These are phyloP conservation scores for Pestalotiopsis sp. DNA, from an alignment of 2,329 filamentous ascomycete species.

Conservation along the genomic window DNA sequence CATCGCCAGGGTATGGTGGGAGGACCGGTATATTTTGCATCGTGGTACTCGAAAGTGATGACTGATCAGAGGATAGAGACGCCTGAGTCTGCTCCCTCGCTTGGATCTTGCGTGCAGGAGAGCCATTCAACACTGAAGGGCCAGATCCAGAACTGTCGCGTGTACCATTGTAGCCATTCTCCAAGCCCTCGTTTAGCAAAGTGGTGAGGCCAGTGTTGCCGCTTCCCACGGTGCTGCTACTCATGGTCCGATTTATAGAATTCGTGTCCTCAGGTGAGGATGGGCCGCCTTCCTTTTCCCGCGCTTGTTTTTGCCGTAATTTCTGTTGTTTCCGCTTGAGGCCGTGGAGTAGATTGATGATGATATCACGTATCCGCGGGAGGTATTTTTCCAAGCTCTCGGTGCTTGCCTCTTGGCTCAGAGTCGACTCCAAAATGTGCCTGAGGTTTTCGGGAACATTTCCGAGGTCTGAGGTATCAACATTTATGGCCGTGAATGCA, in stretches of 20 bases:
- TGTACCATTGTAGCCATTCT: constrained; percentile 48
- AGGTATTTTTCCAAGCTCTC: constrained; percentile 93
- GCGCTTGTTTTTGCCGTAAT: constrained; percentile 63
- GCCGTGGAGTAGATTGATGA: constrained; percentile 94
- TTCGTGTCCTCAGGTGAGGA: constrained; percentile 33
- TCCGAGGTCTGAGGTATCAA: constrained; percentile 90
- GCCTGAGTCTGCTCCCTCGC: constrained; percentile 52
- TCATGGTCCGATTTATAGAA: constrained; percentile 52
- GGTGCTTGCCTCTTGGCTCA: constrained; percentile 93
- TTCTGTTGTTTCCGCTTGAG: constrained; percentile 97
- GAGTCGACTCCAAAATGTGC: constrained; percentile 88
- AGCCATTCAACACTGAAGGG: constrained; percentile 33
- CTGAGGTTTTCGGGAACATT: constrained; percentile 92
- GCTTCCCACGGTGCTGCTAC: constrained; percentile 59
- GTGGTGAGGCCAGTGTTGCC: constrained; percentile 57
- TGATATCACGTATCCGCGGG: constrained; percentile 94
- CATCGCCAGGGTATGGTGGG: constrained; percentile 68
- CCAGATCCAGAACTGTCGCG: constrained; percentile 30
- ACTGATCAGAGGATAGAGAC: constrained; percentile 58
- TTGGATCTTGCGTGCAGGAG: constrained; percentile 49
- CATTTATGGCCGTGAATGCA: constrained; percentile 94
- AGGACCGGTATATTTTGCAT: constrained; percentile 77
- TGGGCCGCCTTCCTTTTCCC: constrained; percentile 52
- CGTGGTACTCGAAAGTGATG: constrained; percentile 70
- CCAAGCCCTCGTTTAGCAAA: constrained; percentile 60